Evolutionary conservation across 352 stramenopile genomes (phyloP).

Genomic region (Phytophthora sansomeana): DNA sequence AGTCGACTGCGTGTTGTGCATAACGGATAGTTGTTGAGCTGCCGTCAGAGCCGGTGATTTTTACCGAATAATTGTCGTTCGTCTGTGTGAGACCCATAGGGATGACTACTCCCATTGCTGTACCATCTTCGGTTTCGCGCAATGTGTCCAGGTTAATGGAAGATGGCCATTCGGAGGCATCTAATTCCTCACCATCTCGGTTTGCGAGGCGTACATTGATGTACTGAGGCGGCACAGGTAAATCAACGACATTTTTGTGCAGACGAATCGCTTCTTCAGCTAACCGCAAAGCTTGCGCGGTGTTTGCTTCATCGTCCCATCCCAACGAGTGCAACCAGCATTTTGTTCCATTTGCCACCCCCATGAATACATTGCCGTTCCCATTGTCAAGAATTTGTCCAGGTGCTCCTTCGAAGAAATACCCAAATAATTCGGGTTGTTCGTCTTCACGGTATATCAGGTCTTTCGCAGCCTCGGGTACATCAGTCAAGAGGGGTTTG

Average conservation of each 20-base stretch:
- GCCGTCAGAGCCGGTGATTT: too few species aligned
- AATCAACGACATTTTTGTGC: neutral
- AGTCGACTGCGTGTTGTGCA: too few species aligned
- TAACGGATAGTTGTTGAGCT: too few species aligned
- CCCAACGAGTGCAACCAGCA: slow-evolving; percentile 2
- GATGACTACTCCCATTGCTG: too few species aligned
- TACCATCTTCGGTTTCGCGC: too few species aligned
- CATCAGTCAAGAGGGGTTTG: neutral
- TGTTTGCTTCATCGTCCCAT: neutral
- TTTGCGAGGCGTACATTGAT: neutral
- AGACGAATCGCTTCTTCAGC: neutral
- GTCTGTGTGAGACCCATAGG: too few species aligned
- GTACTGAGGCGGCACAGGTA: neutral
- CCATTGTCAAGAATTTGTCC: slow-evolving; percentile 25
- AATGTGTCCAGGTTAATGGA: neutral
- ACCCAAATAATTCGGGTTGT: slow-evolving; percentile 16
- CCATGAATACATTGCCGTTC: slow-evolving; percentile 12
- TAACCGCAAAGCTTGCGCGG: neutral
- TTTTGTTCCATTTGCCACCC: slow-evolving; percentile 15
- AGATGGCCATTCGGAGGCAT: neutral
- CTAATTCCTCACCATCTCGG: neutral
- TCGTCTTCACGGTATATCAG: slow-evolving; percentile 7
- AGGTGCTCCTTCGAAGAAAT: slow-evolving; percentile 8
- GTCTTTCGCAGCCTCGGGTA: slow-evolving; percentile 1
- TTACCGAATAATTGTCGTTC: too few species aligned